Percentiles rank a stretch among this genome's conserved stretches.
Conservation (phyloP, 1,284 basidiomycete species). For the Puccinia coronata region DNA sequence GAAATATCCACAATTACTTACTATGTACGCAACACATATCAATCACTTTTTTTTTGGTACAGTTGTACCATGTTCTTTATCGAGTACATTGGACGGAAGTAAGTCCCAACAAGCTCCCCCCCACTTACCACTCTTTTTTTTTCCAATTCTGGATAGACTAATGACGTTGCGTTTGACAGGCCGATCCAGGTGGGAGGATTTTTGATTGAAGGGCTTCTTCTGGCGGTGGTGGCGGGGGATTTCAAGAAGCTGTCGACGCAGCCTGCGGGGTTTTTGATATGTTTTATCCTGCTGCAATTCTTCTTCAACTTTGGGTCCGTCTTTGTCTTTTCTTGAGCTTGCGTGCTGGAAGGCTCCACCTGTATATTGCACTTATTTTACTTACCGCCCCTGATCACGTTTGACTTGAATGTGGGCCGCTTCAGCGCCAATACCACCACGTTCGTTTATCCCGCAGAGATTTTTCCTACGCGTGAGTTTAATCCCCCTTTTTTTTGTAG, state of each 20-base stretch:
- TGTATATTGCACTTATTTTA: not conserved
- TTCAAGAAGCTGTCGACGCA: slow-evolving; percentile 52
- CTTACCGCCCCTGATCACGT: not conserved
- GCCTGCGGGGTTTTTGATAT: slow-evolving; percentile 50
- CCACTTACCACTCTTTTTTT: not conserved
- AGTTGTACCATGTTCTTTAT: slow-evolving; percentile 53
- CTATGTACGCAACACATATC: too few species aligned
- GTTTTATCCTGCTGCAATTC: slow-evolving; percentile 58
- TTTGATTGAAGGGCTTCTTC: slow-evolving; percentile 21
- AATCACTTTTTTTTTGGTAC: not conserved
- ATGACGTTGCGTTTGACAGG: slow-evolving; percentile 44
- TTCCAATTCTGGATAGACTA: not conserved
- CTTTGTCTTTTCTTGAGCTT: not conserved
- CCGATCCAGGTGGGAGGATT: slow-evolving; percentile 20
- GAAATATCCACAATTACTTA: not conserved
- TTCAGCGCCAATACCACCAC: slow-evolving; percentile 35
- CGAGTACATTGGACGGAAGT: slow-evolving; percentile 57
- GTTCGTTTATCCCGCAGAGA: slow-evolving; percentile 29
- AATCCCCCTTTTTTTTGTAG: not conserved
- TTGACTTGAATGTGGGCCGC: too few species aligned
- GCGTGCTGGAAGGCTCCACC: not conserved
- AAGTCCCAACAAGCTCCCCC: slow-evolving; percentile 50
- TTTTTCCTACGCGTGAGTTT: slow-evolving; percentile 28
- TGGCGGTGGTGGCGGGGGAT: slow-evolving; percentile 58
- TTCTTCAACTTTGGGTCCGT: slow-evolving; percentile 61